phyloP scores from a whole-genome alignment of 163 green algal genomes.

The Scenedesmus sp. region DNA sequence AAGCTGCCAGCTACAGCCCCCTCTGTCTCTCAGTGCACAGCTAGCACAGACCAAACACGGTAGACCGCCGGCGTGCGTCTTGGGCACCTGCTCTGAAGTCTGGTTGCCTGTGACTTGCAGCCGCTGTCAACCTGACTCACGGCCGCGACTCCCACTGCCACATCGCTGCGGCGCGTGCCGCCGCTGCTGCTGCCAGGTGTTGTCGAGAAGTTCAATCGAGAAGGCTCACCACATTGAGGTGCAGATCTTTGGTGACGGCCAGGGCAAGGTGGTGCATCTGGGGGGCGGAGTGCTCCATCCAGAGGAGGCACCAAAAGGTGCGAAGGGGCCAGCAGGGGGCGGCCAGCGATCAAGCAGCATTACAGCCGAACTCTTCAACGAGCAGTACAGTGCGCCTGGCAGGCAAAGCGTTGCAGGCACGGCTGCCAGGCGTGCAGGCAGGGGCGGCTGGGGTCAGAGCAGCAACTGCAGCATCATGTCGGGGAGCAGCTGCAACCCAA shows the following conservation, averaged over 20 bases:
- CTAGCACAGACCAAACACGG: too few relatives aligned
- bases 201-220: conserved; percentile 88
- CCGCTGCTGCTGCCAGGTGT: conserved; percentile 72
- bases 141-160: not conserved
- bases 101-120: too few relatives aligned
- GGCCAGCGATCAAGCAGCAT: not conserved
- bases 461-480: too few relatives aligned
- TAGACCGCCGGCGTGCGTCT: too few relatives aligned
- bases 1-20: not conserved
- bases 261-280: conserved; percentile 82
- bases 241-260: conserved; percentile 89
- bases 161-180: not conserved
- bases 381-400: too few relatives aligned
- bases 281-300: conserved; percentile 91
- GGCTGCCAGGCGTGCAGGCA: not conserved
- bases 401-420: not conserved
- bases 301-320: conserved; percentile 88
- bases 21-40: too few relatives aligned
- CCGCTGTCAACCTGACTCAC: too few relatives aligned
- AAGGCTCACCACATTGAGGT: conserved; percentile 77
- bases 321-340: not conserved
- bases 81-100: too few relatives aligned
- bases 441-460: too few relatives aligned
- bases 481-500: too few relatives aligned
- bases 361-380: too few relatives aligned